These are phyloP conservation scores for Penicillium psychrofluorescens DNA, from an alignment of 495 filamentous ascomycete genomes.

Conservation along the genomic window DNA sequence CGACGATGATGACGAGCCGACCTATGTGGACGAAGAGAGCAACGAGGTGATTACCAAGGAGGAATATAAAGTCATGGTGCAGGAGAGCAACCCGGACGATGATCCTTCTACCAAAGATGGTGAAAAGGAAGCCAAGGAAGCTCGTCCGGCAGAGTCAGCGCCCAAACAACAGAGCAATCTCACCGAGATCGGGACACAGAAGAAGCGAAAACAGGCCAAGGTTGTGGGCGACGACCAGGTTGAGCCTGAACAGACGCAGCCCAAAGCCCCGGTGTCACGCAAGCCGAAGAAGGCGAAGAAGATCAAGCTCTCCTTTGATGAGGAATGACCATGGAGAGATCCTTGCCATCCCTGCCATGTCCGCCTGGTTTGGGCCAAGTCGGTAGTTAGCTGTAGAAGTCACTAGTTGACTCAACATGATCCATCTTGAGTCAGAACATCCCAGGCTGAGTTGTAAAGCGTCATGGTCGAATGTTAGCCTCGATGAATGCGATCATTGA, in stretches of 20 bases:
- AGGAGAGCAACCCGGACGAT: slow-evolving; percentile 10
- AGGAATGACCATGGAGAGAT: slow-evolving; percentile 12
- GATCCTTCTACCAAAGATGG: slow-evolving; percentile 3
- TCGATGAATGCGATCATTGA: no score
- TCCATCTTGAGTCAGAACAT: slow-evolving; percentile 17
- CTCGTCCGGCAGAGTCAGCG: slow-evolving; percentile 11
- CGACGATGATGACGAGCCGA: slow-evolving; percentile 41
- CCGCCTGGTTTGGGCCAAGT: not conserved
- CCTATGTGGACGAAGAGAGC: slow-evolving; percentile 42
- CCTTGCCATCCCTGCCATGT: not conserved
- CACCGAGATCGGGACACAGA: slow-evolving; percentile 34
- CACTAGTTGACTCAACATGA: not conserved
- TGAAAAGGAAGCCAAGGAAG: slow-evolving; percentile 2
- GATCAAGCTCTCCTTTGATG: slow-evolving; percentile 40
- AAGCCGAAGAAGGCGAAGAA: slow-evolving; percentile 42
- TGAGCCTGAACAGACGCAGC: slow-evolving; percentile 14
- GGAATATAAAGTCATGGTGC: slow-evolving; percentile 37
- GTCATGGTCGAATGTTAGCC: not conserved
- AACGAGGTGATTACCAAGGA: slow-evolving; percentile 42
- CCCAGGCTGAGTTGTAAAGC: not conserved
- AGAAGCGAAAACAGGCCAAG: slow-evolving; percentile 39
- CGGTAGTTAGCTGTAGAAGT: no score
- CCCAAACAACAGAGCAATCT: slow-evolving; percentile 28
- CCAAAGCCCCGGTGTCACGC: slow-evolving; percentile 16
- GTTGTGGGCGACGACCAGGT: slow-evolving; percentile 29